A percentile compares a stretch with the other conserved stretches of the same genome.
phyloP scores from a whole-genome alignment of 2,329 filamentous ascomycete species.

The Diaporthe longicolla region DNA sequence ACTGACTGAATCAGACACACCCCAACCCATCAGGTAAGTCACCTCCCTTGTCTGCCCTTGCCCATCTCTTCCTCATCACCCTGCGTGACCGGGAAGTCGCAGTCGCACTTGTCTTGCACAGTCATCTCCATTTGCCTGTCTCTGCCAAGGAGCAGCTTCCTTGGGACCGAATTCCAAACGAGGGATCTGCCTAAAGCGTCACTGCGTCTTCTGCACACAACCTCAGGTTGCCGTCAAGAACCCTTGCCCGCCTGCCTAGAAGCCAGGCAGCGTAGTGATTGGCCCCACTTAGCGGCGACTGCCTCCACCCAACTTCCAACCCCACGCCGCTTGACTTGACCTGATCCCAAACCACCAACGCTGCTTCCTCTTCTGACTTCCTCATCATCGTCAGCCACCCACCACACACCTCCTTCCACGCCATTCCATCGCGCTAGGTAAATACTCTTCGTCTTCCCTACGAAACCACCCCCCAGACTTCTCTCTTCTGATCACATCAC shows the following conservation, averaged over 20 bases:
- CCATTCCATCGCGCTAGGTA: not conserved
- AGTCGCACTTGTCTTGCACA: not conserved
- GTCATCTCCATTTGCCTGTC: not conserved
- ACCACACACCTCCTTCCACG: slow-evolving; percentile 7
- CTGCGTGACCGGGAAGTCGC: not conserved
- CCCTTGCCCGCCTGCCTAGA: slow-evolving; percentile 5
- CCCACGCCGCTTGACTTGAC: slow-evolving; percentile 26
- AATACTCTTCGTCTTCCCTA: not conserved
- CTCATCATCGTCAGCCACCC: slow-evolving; percentile 26
- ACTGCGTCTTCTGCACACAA: not conserved
- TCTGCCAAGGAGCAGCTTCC: not conserved
- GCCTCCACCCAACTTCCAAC: slow-evolving; percentile 33
- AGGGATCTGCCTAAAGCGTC: not conserved
- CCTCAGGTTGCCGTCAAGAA: not conserved
- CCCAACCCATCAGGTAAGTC: not conserved
- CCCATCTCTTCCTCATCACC: not conserved
- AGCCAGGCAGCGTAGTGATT: slow-evolving; percentile 22
- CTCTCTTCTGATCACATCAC: not conserved
- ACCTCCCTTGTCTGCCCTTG: not conserved
- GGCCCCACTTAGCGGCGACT: slow-evolving; percentile 6
- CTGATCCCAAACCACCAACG: slow-evolving; percentile 31
- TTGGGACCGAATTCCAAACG: not conserved
- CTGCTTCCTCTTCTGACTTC: slow-evolving; percentile 22
- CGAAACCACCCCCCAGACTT: not conserved
- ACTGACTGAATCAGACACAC: not conserved